phyloP scores from a whole-genome alignment of 2,329 filamentous ascomycete genomes.

The Lecanicillium sp. region DNA sequence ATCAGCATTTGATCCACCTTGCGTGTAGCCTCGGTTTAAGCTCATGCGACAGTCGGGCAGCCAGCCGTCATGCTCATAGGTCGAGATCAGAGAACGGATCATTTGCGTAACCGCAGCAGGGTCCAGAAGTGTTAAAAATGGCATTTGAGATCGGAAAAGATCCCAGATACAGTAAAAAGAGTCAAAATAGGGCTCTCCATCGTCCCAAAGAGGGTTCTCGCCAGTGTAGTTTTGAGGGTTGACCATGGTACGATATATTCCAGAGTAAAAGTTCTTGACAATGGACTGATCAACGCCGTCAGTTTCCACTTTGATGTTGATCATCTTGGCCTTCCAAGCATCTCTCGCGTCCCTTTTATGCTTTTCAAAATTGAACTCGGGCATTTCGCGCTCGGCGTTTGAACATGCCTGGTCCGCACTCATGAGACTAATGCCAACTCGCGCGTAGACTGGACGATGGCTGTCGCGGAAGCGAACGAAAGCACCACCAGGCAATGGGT shows the following conservation, averaged over 20 bases:
- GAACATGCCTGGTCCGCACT: conserved; percentile 57
- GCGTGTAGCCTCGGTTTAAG: conserved; percentile 65
- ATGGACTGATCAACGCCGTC: conserved; percentile 44
- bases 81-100: conserved; percentile 64
- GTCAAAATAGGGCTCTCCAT: conserved; percentile 63
- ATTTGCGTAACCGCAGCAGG: conserved; percentile 56
- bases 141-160: conserved; percentile 60
- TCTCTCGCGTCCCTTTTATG: conserved; percentile 43
- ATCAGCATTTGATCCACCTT: conserved; percentile 70
- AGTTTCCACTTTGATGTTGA: conserved; percentile 46
- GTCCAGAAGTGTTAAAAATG: conserved; percentile 61
- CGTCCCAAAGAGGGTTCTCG: conserved; percentile 62
- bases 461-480: conserved; percentile 53
- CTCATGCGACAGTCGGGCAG: conserved; percentile 71
- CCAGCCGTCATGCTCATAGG: conserved; percentile 61
- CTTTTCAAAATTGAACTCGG: conserved; percentile 54
- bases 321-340: conserved; percentile 56
- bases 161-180: conserved; percentile 76
- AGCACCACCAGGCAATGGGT: conserved; percentile 51
- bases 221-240: conserved; percentile 68
- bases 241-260: conserved; percentile 65
- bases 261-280: conserved; percentile 61
- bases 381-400: conserved; percentile 63
- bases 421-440: conserved; percentile 65
- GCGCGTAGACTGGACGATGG: conserved; percentile 47